Base-by-base conservation (phyloP, 2,329 filamentous ascomycete genomes). In the Diaporthe batatas region DNA sequence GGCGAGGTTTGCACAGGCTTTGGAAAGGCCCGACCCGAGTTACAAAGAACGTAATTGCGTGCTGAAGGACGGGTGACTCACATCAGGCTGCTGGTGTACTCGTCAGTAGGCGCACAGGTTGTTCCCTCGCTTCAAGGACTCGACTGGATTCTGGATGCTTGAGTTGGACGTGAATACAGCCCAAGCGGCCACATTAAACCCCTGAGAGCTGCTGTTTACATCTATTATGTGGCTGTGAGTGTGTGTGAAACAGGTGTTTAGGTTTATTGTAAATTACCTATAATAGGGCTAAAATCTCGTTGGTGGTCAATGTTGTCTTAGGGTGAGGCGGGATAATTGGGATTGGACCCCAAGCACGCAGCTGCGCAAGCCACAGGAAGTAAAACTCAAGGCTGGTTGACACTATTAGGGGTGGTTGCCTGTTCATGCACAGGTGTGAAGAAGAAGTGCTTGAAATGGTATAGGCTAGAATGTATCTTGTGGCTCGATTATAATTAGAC, bases 11-110 rank as follows among this genome's bases (percentile, higher is more conserved):
- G 36, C 36, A 5, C 44, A 23, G 67, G n/a, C 25, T 25, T 29
- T 49, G 25, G 53, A 57, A 57, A 25, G 21, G 44, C 49, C 59
- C 25, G 23, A 65, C 44, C 29, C 29, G 25, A 25, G 42, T 36
- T 18, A 11, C 29, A 34, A 32, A 29, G 25, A 51, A 23, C 21
- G 3, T 5, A 29, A n/a, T 65, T 49, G 12, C 29, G 29, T 16
- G 58, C 29, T 51, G 59, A 14, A 65, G 42, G 44, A 21, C 51
- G 36, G 44, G 42, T 65, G 72, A 73, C 47, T 73, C 72, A 71
- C 21, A 53, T 34, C 32, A 73, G 58, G 51, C 10, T 14, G 39
- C 39, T 25, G 18, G 58, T 71, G 25, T 16, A 65, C 25, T 32
- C 25, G 42, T 65, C 44, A n/a, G n/a, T 18, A 10, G 59, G 29